These are phyloP conservation scores for Phlebopus sp. DNA, from an alignment of 1,284 basidiomycete genomes.

Conservation along the genomic window DNA sequence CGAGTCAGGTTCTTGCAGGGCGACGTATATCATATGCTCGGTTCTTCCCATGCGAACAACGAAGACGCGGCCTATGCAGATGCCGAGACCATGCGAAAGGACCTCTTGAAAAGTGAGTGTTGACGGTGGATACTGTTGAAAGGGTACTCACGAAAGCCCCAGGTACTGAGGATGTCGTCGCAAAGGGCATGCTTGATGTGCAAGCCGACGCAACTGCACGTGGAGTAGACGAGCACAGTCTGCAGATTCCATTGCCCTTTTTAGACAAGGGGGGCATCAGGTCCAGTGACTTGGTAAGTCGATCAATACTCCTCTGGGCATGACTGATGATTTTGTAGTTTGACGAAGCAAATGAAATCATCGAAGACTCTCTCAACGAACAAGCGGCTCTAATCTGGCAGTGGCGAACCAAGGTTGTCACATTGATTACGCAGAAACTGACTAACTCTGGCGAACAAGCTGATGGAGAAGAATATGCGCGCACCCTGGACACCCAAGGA, in stretches of 20 bases:
- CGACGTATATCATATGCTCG: conserved; percentile 67
- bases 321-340: conserved; percentile 39
- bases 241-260: conserved; percentile 51
- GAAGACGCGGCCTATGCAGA: conserved; percentile 60
- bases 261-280: conserved; percentile 51
- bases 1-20: conserved; percentile 69
- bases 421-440: conserved; percentile 60
- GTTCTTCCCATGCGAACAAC: conserved; percentile 39
- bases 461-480: conserved; percentile 73
- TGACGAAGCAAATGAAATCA: conserved; percentile 61
- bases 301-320: conserved; percentile 2
- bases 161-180: conserved; percentile 65
- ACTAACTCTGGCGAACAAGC: conserved; percentile 48
- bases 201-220: conserved; percentile 42
- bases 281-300: conserved; percentile 50
- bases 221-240: conserved; percentile 41
- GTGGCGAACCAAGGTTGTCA: conserved; percentile 60
- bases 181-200: conserved; percentile 53
- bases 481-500: conserved; percentile 72
- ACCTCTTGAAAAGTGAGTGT: conserved; percentile 56
- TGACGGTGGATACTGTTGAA: background rate
- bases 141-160: conserved; percentile 5
- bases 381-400: conserved; percentile 64
- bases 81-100: conserved; percentile 62
- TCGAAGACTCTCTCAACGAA: conserved; percentile 58